Evolutionary conservation across 306 rosid genomes (phyloP).

Genomic region (Cucurbita maxima): DNA sequence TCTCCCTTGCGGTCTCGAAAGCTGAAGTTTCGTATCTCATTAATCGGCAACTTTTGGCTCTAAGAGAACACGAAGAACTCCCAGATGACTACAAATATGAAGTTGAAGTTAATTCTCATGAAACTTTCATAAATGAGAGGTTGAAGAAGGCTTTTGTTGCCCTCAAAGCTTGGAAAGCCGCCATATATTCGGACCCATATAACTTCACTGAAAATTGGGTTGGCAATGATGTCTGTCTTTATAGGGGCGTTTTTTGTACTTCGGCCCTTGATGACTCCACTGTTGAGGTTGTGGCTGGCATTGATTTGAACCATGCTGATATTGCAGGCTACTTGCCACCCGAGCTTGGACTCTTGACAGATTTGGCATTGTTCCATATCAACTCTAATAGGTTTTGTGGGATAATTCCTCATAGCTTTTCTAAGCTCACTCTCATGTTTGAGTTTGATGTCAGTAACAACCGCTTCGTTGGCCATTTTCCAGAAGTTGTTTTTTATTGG

Average conservation of each 20-base stretch:
- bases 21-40: not conserved
- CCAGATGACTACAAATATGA: not conserved
- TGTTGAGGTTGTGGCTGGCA: conserved; percentile 1
- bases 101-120: not conserved
- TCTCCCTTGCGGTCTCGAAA: not conserved
- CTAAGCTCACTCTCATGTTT: not conserved
- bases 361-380: conserved; percentile 2
- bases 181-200: not conserved
- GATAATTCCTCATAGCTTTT: not conserved
- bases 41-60: not conserved
- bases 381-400: conserved; percentile 8
- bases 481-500: not conserved
- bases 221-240: conserved; percentile 1
- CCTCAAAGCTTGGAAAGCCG: not conserved
- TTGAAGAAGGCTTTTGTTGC: not conserved
- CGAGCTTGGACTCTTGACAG: not conserved
- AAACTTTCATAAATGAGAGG: not conserved
- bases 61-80: not conserved
- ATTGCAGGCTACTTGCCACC: conserved; percentile 6
- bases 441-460: conserved; percentile 9
- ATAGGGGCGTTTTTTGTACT: not conserved
- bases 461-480: conserved; percentile 2
- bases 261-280: not conserved
- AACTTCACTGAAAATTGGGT: not conserved
- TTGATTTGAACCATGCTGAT: conserved; percentile 8